These are phyloP conservation scores for Chrysoporthe puriensis DNA, from an alignment of 2,329 filamentous ascomycete species.

Conservation along the genomic window DNA sequence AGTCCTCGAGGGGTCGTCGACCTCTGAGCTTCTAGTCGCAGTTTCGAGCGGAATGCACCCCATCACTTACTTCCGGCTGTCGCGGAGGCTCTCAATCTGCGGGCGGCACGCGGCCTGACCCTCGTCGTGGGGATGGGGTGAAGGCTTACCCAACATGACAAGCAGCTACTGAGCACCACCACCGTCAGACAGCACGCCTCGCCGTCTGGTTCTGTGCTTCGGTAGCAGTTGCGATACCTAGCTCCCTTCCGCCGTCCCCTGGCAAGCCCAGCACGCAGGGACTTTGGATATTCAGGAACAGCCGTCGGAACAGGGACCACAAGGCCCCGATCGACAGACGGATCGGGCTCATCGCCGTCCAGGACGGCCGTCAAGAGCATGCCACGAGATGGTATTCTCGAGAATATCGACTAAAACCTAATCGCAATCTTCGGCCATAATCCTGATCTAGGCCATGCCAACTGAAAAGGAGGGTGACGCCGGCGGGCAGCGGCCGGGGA, in stretches of 20 bases:
- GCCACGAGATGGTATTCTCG: constrained; percentile 17
- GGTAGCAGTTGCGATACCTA: background rate
- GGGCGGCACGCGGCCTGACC: too few relatives aligned
- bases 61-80: background rate
- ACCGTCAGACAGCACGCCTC: background rate
- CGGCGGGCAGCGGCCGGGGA: constrained; percentile 9
- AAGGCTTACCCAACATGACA: background rate
- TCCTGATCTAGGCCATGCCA: constrained; percentile 7
- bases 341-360: background rate
- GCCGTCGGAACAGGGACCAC: background rate
- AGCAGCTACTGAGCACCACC: background rate
- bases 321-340: constrained; percentile 5
- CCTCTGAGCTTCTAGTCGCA: background rate
- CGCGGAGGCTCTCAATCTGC: background rate
- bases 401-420: constrained; percentile 17
- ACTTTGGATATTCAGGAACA: constrained; percentile 5
- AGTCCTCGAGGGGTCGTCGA: background rate
- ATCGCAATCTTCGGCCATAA: constrained; percentile 24
- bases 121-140: background rate
- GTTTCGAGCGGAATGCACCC: background rate
- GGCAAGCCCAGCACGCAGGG: background rate
- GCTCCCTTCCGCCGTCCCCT: background rate
- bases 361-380: background rate
- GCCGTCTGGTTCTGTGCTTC: too few relatives aligned
- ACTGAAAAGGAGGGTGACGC: constrained; percentile 10